Percentiles rank a stretch among this genome's conserved stretches.
phyloP scores from a whole-genome alignment of 1,139 yeast species.

The Pichia cactophila region DNA sequence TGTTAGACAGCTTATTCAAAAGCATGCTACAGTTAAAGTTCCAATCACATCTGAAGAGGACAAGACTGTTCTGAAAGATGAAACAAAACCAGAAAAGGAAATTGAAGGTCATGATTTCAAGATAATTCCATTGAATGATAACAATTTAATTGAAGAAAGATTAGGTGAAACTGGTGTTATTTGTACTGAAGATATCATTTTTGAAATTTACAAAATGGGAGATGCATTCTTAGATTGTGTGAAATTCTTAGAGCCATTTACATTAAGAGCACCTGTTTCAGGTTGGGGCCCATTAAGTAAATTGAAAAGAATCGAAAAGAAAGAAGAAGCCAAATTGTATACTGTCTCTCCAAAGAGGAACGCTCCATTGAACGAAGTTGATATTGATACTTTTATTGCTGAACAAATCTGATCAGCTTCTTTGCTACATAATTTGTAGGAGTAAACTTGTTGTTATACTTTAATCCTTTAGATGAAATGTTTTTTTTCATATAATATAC shows the following conservation, averaged over 20 bases:
- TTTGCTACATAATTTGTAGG: not conserved
- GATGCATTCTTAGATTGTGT: slow-evolving; percentile 53
- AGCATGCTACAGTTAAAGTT: slow-evolving; percentile 55
- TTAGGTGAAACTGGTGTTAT: slow-evolving; percentile 64
- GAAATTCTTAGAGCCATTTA: slow-evolving; percentile 62
- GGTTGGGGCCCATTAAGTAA: slow-evolving; percentile 65
- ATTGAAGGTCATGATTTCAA: slow-evolving; percentile 21
- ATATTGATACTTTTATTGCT: slow-evolving; percentile 58
- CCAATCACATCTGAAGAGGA: slow-evolving; percentile 32
- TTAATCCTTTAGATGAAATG: not conserved
- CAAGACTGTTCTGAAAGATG: slow-evolving; percentile 15
- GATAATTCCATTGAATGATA: slow-evolving; percentile 50
- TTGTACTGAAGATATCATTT: slow-evolving; percentile 73
- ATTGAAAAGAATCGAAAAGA: slow-evolving; percentile 42
- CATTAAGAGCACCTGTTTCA: slow-evolving; percentile 57
- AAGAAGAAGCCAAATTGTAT: slow-evolving; percentile 33
- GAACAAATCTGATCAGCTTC: slow-evolving; percentile 43
- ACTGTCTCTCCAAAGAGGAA: slow-evolving; percentile 53
- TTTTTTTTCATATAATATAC: not conserved
- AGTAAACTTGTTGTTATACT: not conserved
- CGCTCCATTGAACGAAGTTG: slow-evolving; percentile 59
- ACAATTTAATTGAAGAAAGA: slow-evolving; percentile 64
- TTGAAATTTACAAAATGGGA: slow-evolving; percentile 57
- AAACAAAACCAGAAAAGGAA: slow-evolving; percentile 2
- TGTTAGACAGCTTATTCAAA: slow-evolving; percentile 64